A percentile compares a stretch with the other conserved stretches of the same genome.
phyloP scores from a whole-genome alignment of 345 rosid species.

The Capsella bursapastoris region DNA sequence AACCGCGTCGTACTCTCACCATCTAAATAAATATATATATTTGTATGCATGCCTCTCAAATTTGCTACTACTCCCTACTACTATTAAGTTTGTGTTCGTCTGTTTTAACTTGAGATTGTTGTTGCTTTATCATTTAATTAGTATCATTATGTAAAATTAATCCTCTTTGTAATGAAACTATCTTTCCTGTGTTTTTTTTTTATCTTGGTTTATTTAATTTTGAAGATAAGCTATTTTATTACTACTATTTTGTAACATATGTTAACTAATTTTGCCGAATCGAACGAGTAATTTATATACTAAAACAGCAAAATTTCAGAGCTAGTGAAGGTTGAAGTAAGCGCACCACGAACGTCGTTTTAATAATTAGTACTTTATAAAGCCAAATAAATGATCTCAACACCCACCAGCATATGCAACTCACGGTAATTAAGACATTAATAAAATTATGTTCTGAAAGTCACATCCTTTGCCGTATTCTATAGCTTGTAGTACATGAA shows the following conservation, averaged over 20 bases:
- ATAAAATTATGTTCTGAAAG: neutral
- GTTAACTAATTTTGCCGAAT: neutral
- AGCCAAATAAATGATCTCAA: constrained; percentile 1
- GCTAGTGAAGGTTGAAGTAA: constrained; percentile 42
- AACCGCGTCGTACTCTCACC: constrained; percentile 23
- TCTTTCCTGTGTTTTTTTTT: neutral
- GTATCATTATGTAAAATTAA: constrained; percentile 29
- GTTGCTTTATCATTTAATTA: neutral
- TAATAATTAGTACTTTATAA: neutral
- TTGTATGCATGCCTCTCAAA: constrained; percentile 15
- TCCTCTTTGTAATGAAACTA: neutral
- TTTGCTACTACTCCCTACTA: neutral
- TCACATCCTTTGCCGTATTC: constrained; percentile 20
- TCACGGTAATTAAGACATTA: constrained; percentile 30
- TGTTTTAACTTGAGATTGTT: constrained; percentile 14
- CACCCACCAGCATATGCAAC: constrained; percentile 20
- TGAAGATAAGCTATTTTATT: neutral
- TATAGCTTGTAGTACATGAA: constrained; percentile 19
- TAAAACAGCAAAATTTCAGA: constrained; percentile 14
- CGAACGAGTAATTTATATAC: neutral
- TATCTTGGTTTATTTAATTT: neutral
- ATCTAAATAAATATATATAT: constrained; percentile 6
- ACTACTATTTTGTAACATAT: neutral
- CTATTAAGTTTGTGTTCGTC: constrained; percentile 12
- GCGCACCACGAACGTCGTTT: constrained; percentile 39